These are phyloP conservation scores for Podaxis carcinomalis DNA, from an alignment of 768 basidiomycete genomes.

Conservation along the genomic window DNA sequence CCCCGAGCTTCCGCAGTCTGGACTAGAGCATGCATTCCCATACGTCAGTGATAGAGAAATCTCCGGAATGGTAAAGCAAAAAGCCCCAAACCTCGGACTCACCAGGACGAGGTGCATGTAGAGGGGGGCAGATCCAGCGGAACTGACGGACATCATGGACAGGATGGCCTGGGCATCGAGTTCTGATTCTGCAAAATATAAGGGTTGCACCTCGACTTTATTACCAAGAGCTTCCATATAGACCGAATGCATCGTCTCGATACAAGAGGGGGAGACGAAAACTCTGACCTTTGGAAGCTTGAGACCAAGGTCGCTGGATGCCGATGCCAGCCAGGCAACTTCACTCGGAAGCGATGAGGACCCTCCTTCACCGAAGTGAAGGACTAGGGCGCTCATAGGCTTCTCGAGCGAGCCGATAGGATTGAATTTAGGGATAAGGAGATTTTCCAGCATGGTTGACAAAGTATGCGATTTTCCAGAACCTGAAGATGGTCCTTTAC, in stretches of 20 bases:
- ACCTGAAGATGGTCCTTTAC: slow-evolving; percentile 27
- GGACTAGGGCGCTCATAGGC: slow-evolving; percentile 57
- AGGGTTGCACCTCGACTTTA: slow-evolving; percentile 46
- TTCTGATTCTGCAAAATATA: slow-evolving; percentile 54
- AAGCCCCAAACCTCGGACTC: slow-evolving; percentile 16
- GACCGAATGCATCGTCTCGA: slow-evolving; percentile 55
- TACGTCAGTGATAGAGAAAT: not conserved
- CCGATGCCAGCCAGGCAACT: slow-evolving; percentile 53
- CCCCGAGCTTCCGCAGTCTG: slow-evolving; percentile 60
- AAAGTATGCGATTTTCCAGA: slow-evolving; percentile 75
- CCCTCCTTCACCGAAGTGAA: slow-evolving; percentile 71
- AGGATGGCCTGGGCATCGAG: slow-evolving; percentile 66
- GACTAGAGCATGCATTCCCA: slow-evolving; percentile 29
- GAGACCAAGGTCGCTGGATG: slow-evolving; percentile 24
- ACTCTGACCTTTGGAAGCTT: slow-evolving; percentile 37
- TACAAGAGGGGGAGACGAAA: slow-evolving; percentile 56
- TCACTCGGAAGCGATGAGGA: slow-evolving; percentile 54
- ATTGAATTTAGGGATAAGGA: slow-evolving; percentile 53
- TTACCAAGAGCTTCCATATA: slow-evolving; percentile 47
- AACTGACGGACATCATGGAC: slow-evolving; percentile 71
- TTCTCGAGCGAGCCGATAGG: slow-evolving; percentile 48
- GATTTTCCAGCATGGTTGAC: slow-evolving; percentile 63
- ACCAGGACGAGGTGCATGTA: slow-evolving; percentile 71
- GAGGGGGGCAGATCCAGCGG: slow-evolving; percentile 56
- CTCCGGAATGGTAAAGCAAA: not conserved